Evolutionary conservation across 768 basidiomycete species (phyloP), one percentile per base, ranked within the genome.

Genomic region (Mycena maculata): DNA sequence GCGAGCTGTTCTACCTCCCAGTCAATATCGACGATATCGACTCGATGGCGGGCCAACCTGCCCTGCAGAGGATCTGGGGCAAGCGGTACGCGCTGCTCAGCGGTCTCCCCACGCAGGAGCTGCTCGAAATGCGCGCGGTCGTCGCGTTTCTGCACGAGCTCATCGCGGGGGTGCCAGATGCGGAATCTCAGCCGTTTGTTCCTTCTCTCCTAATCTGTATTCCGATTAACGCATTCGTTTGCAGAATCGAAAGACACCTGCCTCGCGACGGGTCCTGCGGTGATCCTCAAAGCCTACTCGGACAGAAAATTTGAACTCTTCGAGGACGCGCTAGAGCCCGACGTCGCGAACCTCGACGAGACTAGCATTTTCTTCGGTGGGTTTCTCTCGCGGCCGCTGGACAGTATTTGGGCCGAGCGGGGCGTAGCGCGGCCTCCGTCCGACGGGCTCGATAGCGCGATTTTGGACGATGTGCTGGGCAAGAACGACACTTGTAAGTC

Each of bases 1-100:
- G 69, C 61, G 65, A 63, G 47, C 57, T 70, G 1, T 70, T 70
- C 65, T 67, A 67, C 53, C 61, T 67, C 23, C 69, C 69, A 8
- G 56, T 66, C 48, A 63, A 66, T 49, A 55, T 66, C 50, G 65
- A 66, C 61, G 69, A 70, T 56, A 63, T 66, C 49, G 68, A 70
- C 56, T 42, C 64, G 15, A 60, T 66, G 69, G 65, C 60, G 45
- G 61, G 60, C 45, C 61, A 67, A 22, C 61, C 56, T 2, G n/a
- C n/a, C n/a, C n/a, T n/a, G n/a, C n/a, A n/a, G 50, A 56, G 0
- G 49, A 45, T 18, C 31, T 67, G 57, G 53, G 42, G 27, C 36
- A 25, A 12, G 48, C 23, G 69, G 3, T 28, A 25, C 23, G 58
- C 44, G 39, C 38, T 63, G 44, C 60, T 70, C 9, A 23, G 55